A percentile compares a stretch with the other conserved stretches of the same genome.
phyloP scores from a whole-genome alignment of 805 yeast genomes.

The Kuraishia molischiana region DNA sequence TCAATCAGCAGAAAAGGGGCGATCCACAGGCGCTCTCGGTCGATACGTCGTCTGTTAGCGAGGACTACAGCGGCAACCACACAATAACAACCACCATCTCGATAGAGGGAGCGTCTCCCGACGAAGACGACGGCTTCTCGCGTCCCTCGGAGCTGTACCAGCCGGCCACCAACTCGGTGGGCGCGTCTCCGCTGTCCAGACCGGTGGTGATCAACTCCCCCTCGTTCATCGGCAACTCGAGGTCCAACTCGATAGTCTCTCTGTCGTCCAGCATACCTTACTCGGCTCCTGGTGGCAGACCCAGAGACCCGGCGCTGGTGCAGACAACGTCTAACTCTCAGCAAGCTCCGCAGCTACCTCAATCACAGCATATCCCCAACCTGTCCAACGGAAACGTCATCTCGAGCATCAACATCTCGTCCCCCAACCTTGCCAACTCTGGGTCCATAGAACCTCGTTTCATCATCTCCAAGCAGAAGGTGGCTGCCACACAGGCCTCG shows the following conservation, averaged over 20 bases:
- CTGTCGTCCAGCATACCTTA: conserved; percentile 59
- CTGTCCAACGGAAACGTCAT: conserved; percentile 48
- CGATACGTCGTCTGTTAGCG: background rate
- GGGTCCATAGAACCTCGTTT: conserved; percentile 76
- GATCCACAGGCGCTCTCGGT: conserved; percentile 6
- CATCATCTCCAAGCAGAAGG: conserved; percentile 70
- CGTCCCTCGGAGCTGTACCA: background rate
- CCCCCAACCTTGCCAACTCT: conserved; percentile 52
- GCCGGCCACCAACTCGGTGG: background rate
- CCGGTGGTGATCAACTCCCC: too few species aligned
- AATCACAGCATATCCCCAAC: conserved; percentile 30
- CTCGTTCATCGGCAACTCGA: background rate
- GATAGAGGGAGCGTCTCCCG: conserved; percentile 22
- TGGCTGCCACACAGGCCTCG: conserved; percentile 35
- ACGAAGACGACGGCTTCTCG: conserved; percentile 8
- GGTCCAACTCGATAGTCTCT: conserved; percentile 23
- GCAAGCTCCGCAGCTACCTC: background rate
- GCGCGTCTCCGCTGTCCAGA: background rate
- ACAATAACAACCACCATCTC: conserved; percentile 24
- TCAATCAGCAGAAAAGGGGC: conserved; percentile 16
- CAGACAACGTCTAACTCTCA: background rate
- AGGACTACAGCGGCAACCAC: conserved; percentile 2
- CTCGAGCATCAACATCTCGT: conserved; percentile 55
- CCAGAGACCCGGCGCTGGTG: conserved; percentile 4
- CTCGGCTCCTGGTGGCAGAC: conserved; percentile 58